Percentiles rank a stretch among this genome's conserved stretches.
Conservation (phyloP, 2,329 filamentous ascomycete genomes). For the Alternaria ethzedia region DNA sequence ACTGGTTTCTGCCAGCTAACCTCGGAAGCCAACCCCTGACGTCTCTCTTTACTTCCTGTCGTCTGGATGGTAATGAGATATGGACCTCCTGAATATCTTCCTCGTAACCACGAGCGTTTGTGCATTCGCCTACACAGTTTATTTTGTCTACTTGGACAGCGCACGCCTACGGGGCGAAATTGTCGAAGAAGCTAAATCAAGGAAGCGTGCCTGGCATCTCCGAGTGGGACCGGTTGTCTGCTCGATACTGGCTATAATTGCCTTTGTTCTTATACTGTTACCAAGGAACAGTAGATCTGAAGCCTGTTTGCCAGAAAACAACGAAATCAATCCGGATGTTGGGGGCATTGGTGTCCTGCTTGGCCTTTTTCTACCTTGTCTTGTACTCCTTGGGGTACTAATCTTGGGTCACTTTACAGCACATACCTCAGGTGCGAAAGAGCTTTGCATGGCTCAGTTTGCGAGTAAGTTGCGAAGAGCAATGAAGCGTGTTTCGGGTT, state of each 20-base stretch:
- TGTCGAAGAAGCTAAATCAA: fast-evolving
- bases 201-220: neutral
- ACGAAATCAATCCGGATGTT: neutral
- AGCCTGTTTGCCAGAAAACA: neutral
- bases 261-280: fast-evolving
- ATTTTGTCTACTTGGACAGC: fast-evolving
- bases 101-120: fast-evolving
- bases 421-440: neutral
- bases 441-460: neutral
- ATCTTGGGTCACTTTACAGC: neutral
- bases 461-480: neutral
- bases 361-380: neutral
- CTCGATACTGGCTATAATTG: neutral
- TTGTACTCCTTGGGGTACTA: neutral
- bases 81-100: neutral
- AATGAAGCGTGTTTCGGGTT: fast-evolving
- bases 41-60: neutral
- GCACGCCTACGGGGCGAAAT: neutral
- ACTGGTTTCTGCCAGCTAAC: neutral
- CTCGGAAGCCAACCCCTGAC: neutral
- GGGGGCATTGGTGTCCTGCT: neutral
- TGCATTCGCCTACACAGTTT: neutral
- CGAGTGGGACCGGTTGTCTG: neutral
- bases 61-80: neutral
- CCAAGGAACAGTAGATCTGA: fast-evolving